Conservation (phyloP, 768 basidiomycete genomes). For the Hygrophorus russula region DNA sequence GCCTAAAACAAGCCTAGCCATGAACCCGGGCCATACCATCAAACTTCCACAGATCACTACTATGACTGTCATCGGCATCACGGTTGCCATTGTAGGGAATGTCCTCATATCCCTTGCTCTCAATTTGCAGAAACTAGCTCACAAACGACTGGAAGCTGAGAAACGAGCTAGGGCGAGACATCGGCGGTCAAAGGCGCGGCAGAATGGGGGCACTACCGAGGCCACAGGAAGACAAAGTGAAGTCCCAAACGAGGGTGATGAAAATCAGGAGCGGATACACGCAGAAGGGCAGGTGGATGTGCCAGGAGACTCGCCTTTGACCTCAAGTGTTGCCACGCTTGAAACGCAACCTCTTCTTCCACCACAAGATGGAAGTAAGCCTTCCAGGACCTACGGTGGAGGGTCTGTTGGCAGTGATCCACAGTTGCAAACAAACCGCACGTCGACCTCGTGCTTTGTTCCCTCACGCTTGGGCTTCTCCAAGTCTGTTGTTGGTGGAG, state of each 20-base stretch:
- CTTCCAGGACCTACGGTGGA: conserved; percentile 1
- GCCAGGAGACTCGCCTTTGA: neutral
- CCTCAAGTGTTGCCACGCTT: neutral
- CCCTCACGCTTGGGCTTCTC: conserved; percentile 19
- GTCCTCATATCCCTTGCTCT: conserved; percentile 83
- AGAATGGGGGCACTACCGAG: neutral
- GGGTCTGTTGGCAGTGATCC: neutral
- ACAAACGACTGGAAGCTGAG: conserved; percentile 48
- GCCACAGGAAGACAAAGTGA: neutral
- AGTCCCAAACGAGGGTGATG: conserved; percentile 11
- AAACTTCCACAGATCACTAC: conserved; percentile 45
- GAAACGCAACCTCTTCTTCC: conserved; percentile 2
- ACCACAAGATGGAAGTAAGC: conserved; percentile 9
- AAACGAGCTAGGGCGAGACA: conserved; percentile 9
- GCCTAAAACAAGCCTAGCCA: neutral
- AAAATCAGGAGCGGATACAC: conserved; percentile 14
- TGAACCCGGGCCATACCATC: neutral
- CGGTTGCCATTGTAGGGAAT: conserved; percentile 75
- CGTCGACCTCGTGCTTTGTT: conserved; percentile 23
- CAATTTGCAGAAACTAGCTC: conserved; percentile 89
- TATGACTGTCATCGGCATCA: conserved; percentile 63
- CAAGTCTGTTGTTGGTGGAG: conserved; percentile 2
- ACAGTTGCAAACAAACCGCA: conserved; percentile 5
- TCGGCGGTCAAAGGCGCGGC: neutral
- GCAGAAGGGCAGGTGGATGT: neutral